A percentile compares a stretch with the other conserved stretches of the same genome.
phyloP scores from a whole-genome alignment of 805 yeast species.

The Ogataea corticis region DNA sequence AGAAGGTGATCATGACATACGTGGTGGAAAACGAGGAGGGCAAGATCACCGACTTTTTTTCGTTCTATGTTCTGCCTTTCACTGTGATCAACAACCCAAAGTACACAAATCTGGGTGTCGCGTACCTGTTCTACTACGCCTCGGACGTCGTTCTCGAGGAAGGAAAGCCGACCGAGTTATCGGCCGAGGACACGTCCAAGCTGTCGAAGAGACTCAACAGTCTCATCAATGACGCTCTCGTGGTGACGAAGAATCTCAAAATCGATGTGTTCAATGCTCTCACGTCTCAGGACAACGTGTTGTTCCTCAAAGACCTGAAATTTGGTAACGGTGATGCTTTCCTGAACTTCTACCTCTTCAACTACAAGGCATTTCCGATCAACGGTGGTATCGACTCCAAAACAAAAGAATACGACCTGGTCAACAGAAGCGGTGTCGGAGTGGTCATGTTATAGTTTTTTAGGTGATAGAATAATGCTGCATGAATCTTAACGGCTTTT shows the following conservation, averaged over 20 bases:
- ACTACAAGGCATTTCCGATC: constrained; percentile 80
- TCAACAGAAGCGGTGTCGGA: constrained; percentile 78
- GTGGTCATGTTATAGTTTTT: constrained; percentile 70
- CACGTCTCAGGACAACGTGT: constrained; percentile 84
- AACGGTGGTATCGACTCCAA: constrained; percentile 72
- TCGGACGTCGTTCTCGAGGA: constrained; percentile 53
- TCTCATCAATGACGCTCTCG: constrained; percentile 72
- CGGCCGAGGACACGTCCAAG: constrained; percentile 13
- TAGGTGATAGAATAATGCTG: background rate
- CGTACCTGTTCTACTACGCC: constrained; percentile 89
- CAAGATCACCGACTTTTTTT: constrained; percentile 80
- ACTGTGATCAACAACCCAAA: constrained; percentile 67
- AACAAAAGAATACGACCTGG: constrained; percentile 51
- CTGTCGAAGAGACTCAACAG: constrained; percentile 60
- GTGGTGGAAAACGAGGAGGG: constrained; percentile 71
- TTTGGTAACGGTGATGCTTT: constrained; percentile 95
- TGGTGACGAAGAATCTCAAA: constrained; percentile 62
- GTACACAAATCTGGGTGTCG: constrained; percentile 74
- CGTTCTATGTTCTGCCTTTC: constrained; percentile 87
- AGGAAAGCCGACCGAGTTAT: no score
- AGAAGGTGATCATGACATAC: constrained; percentile 67
- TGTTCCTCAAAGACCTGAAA: constrained; percentile 77
- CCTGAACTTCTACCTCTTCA: constrained; percentile 87
- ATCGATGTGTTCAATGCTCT: constrained; percentile 95
- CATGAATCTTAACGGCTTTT: background rate